phyloP scores from a whole-genome alignment of 441 rosid genomes.

The Pelargonium myrrhifolium region DNA sequence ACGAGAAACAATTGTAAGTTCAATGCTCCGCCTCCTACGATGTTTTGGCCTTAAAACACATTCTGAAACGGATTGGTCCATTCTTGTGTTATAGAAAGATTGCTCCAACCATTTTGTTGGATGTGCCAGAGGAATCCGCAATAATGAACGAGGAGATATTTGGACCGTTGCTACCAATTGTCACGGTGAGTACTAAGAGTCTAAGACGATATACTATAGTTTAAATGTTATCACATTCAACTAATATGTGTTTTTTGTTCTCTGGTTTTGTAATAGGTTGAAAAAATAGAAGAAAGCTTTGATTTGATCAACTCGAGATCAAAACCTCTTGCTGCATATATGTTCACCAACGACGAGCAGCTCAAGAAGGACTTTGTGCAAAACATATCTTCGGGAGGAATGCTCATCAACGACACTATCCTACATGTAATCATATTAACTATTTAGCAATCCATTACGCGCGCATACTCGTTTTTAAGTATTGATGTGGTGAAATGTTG shows the following conservation, averaged over 20 bases:
- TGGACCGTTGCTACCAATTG: conserved; percentile 57
- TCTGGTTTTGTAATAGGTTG: too few species aligned
- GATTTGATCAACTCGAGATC: conserved; percentile 49
- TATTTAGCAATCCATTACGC: background rate
- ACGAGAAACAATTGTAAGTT: conserved; percentile 30
- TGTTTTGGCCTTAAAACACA: background rate
- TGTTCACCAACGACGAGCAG: conserved; percentile 59
- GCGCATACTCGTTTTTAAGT: background rate
- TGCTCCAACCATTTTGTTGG: conserved; percentile 54
- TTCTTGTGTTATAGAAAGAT: conserved; percentile 33
- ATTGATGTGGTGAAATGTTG: background rate
- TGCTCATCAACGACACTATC: conserved; percentile 65
- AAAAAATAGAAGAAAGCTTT: conserved; percentile 49
- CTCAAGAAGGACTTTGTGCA: conserved; percentile 51
- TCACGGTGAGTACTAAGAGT: too few species aligned
- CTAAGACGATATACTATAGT: too few species aligned
- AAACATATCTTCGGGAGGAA: conserved; percentile 71
- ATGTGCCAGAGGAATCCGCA: conserved; percentile 46
- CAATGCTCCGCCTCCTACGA: too few species aligned
- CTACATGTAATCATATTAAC: conserved; percentile 61
- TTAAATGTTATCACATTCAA: too few species aligned
- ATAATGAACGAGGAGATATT: conserved; percentile 67
- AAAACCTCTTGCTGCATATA: conserved; percentile 86
- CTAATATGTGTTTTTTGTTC: too few species aligned
- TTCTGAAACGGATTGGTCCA: background rate